A percentile compares a stretch with the other conserved stretches of the same genome.
Evolutionary conservation across 164 flowering plant species (phyloP).

Genomic region (Buxus sempervirens): DNA sequence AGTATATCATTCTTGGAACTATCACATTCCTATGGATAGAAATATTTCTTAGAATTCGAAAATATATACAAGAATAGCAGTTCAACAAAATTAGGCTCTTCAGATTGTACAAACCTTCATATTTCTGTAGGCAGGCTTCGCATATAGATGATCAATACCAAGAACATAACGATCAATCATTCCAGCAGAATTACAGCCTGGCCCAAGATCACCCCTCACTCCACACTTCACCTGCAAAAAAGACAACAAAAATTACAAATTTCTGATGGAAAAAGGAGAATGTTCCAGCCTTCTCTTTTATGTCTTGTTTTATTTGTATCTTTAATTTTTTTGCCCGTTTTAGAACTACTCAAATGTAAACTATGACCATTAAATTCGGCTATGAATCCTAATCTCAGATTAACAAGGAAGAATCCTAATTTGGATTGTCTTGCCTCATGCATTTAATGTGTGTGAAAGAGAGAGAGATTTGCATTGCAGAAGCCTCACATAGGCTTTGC

Average conservation of each 20-base stretch:
- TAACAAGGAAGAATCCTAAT: no score
- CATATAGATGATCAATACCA: constrained; percentile 54
- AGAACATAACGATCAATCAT: constrained; percentile 65
- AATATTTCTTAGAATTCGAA: constrained; percentile 5
- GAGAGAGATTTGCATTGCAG: no score
- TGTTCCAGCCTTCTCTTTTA: no score
- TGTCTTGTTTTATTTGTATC: no score
- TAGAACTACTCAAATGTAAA: no score
- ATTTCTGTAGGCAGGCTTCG: constrained; percentile 57
- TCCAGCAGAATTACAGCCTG: constrained; percentile 76
- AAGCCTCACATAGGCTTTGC: no score
- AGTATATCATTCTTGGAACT: constrained; percentile 28
- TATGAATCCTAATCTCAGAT: no score
- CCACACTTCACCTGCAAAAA: constrained; percentile 54
- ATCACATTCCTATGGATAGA: constrained; percentile 48
- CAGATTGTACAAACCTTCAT: constrained; percentile 41
- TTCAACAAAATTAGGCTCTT: neutral
- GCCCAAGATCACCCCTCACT: constrained; percentile 66
- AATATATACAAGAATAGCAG: constrained; percentile 1
- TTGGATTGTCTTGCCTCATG: no score
- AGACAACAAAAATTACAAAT: neutral
- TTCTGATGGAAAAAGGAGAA: neutral
- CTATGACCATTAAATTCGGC: no score
- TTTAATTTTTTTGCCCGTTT: no score
- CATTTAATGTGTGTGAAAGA: no score